Evolutionary conservation across 164 flowering plant species (phyloP), one percentile per base, ranked within the genome.

Genomic region (Sedum album): DNA sequence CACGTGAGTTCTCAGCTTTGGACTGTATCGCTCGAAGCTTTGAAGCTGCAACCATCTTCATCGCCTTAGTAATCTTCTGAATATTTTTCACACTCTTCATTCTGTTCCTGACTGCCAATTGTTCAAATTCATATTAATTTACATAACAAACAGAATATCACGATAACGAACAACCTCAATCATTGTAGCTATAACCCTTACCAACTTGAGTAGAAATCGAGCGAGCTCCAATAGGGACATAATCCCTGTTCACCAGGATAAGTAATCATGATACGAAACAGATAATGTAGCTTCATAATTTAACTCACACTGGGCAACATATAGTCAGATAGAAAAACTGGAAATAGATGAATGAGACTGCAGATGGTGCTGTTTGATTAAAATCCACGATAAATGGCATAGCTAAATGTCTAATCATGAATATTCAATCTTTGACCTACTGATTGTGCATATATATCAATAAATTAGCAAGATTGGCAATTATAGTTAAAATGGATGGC

Each of bases 11-110:
- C 78, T 91, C 98, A 69, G 98, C 83, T 79, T 69, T 88, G 7
- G 68, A n/a, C 80, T 93, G 96, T 78, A 93, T 82, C 17, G 87
- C 89, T 73, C 97, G 82, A 14, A 93, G 80, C 81, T 93, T 93
- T 41, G 98, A 93, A 62, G 97, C 98, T 73, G 98, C 98, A 79
- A 93, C 98, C 98, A 93, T 84, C n/a, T n/a, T n/a, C n/a, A n/a
- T n/a, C n/a, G n/a, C n/a, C n/a, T n/a, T n/a, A n/a, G n/a, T n/a
- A n/a, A n/a, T n/a, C n/a, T n/a, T n/a, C n/a, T n/a, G n/a, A n/a
- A n/a, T n/a, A n/a, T n/a, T n/a, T n/a, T n/a, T n/a, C n/a, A n/a
- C n/a, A n/a, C n/a, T n/a, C n/a, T n/a, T n/a, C n/a, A n/a, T n/a
- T n/a, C n/a, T n/a, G 78, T 88, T 94, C 61, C 98, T 79, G 28